phyloP scores from a whole-genome alignment of 2,329 filamentous ascomycete species.

The Diplodia sapinea region DNA sequence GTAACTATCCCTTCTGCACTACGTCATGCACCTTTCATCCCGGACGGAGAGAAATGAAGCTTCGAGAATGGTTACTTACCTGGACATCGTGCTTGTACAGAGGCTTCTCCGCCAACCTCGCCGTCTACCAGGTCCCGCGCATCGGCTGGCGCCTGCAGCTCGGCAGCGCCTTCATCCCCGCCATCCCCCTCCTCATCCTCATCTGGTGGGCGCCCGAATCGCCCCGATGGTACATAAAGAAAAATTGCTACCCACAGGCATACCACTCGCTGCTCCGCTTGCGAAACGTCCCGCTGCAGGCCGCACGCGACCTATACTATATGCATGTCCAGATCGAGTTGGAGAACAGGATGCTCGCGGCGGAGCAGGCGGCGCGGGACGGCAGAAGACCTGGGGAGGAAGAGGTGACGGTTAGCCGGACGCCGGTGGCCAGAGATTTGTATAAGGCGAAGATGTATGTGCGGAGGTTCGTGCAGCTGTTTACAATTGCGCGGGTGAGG shows the following conservation, averaged over 20 bases:
- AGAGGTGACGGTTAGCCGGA: not conserved
- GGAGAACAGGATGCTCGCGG: conserved; percentile 43
- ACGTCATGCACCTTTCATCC: conserved; percentile 41
- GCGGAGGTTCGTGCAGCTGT: conserved; percentile 32
- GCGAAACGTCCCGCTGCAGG: conserved; percentile 58
- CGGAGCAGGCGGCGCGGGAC: conserved; percentile 39
- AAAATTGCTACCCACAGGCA: conserved; percentile 36
- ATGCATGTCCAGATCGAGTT: conserved; percentile 42
- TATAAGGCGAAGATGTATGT: conserved; percentile 26
- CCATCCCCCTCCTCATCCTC: conserved; percentile 38
- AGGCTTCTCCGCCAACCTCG: conserved; percentile 37
- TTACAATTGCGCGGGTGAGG: conserved; percentile 39
- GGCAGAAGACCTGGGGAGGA: not conserved
- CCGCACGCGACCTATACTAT: conserved; percentile 62
- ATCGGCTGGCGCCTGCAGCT: conserved; percentile 41
- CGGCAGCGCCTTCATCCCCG: conserved; percentile 39
- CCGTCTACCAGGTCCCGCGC: conserved; percentile 37
- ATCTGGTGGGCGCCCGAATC: conserved; percentile 39
- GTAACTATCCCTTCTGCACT: not conserved
- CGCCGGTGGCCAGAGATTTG: conserved; percentile 13
- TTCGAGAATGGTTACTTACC: not conserved
- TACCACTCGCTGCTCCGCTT: conserved; percentile 57
- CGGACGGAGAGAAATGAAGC: not conserved
- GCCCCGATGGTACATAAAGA: conserved; percentile 39
- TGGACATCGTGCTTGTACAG: conserved; percentile 33